Evolutionary conservation across 192 early-diverging fungal species (phyloP).

Genomic region (Coemansia sp.): DNA sequence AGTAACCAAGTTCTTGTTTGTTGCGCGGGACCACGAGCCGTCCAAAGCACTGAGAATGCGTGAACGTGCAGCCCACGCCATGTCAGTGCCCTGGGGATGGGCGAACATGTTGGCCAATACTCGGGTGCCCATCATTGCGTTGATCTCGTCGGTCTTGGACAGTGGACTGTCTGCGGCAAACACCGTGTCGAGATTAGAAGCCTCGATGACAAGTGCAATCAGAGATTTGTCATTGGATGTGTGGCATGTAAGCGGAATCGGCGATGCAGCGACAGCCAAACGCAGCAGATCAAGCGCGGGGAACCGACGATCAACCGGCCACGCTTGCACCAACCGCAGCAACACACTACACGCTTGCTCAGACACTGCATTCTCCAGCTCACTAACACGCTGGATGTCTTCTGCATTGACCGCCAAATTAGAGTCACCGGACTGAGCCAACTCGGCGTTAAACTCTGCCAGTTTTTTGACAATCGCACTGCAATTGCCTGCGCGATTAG

Average conservation of each 20-base stretch:
- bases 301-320: slow-evolving; percentile 45
- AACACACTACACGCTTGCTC: background rate
- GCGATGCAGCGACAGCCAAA: slow-evolving; percentile 68
- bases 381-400: background rate
- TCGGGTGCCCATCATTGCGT: slow-evolving; percentile 75
- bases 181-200: background rate
- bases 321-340: background rate
- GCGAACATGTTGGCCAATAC: slow-evolving; percentile 73
- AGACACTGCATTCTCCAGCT: background rate
- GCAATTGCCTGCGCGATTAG: slow-evolving; percentile 71
- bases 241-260: slow-evolving; percentile 9
- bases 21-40: slow-evolving; percentile 18
- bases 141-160: slow-evolving; percentile 60
- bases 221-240: slow-evolving; percentile 36
- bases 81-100: slow-evolving; percentile 42
- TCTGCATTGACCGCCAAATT: slow-evolving; percentile 9
- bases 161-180: background rate
- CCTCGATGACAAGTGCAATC: slow-evolving; percentile 37
- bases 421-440: slow-evolving; percentile 31
- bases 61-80: slow-evolving; percentile 38
- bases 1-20: slow-evolving; percentile 34
- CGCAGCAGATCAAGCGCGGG: slow-evolving; percentile 56
- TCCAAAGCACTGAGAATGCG: slow-evolving; percentile 32
- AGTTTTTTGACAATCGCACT: slow-evolving; percentile 75
- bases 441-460: slow-evolving; percentile 62